Evolutionary conservation across 192 early-diverging fungal species (phyloP).

Genomic region (Pilaira anomala): DNA sequence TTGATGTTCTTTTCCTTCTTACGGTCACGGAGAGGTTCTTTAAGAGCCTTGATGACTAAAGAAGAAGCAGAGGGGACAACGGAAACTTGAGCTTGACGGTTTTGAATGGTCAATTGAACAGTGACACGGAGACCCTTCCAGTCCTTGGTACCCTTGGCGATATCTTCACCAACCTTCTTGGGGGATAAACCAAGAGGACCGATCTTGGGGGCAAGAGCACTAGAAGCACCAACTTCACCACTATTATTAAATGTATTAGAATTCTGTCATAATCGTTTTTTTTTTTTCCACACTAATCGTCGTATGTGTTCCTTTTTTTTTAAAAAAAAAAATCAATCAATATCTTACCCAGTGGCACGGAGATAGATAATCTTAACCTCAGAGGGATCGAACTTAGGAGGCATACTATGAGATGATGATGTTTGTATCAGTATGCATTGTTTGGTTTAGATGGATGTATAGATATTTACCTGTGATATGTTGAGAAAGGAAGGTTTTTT

Average conservation of each 20-base stretch:
- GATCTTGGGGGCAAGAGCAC: slow-evolving; percentile 97
- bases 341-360: slow-evolving; percentile 77
- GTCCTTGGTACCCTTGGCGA: slow-evolving; percentile 97
- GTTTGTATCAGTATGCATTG: neutral
- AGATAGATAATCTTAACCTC: slow-evolving; percentile 86
- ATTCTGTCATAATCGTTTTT: neutral
- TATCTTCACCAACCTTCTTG: slow-evolving; percentile 99
- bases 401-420: slow-evolving; percentile 35
- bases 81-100: slow-evolving; percentile 96
- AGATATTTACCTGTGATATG: neutral
- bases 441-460: neutral
- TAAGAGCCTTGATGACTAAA: slow-evolving; percentile 92
- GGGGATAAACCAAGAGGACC: slow-evolving; percentile 98
- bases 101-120: slow-evolving; percentile 96
- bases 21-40: slow-evolving; percentile 91
- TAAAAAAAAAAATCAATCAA: slow-evolving; percentile 12
- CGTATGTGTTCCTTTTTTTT: neutral
- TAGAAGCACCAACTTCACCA: slow-evolving; percentile 95
- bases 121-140: slow-evolving; percentile 99
- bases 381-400: slow-evolving; percentile 86
- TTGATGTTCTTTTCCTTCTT: slow-evolving; percentile 99
- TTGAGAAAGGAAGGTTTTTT: neutral
- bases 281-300: neutral
- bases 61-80: slow-evolving; percentile 94
- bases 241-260: slow-evolving; percentile 55